phyloP scores from a whole-genome alignment of 169 alveolate genomes.

The Blepharisma undulans region DNA sequence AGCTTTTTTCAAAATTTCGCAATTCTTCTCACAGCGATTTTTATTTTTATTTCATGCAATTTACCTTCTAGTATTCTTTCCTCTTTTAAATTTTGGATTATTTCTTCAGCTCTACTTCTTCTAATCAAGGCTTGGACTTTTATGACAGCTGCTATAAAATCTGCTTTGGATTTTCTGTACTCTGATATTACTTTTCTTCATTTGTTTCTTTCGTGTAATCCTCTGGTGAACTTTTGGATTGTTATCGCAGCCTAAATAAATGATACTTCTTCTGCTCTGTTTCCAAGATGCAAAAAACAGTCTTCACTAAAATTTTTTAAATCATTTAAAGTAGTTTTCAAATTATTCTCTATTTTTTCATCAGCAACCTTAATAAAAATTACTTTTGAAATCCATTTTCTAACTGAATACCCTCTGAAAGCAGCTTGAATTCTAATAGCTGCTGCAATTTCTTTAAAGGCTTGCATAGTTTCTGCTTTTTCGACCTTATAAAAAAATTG shows the following conservation, averaged over 20 bases:
- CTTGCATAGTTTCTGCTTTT: background rate
- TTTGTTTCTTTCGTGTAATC: background rate
- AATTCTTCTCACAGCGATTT: background rate
- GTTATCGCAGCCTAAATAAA: background rate
- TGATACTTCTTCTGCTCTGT: background rate
- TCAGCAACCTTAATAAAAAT: background rate
- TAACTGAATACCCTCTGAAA: background rate
- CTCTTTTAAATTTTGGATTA: background rate
- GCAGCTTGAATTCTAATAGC: background rate
- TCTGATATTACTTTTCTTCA: background rate
- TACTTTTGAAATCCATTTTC: background rate
- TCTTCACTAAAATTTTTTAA: background rate
- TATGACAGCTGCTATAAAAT: background rate
- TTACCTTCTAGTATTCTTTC: background rate
- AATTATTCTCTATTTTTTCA: background rate
- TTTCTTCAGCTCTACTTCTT: background rate
- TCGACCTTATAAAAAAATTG: background rate
- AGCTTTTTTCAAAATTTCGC: background rate
- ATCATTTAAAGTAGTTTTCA: background rate
- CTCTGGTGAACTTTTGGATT: background rate
- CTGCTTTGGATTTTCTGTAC: background rate
- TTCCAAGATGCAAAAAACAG: background rate
- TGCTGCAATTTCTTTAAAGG: background rate
- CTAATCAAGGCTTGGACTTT: background rate
- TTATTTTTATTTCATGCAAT: background rate